These are phyloP conservation scores for Mycena olivaceomarginata DNA, from an alignment of 768 basidiomycete genomes.

Conservation along the genomic window DNA sequence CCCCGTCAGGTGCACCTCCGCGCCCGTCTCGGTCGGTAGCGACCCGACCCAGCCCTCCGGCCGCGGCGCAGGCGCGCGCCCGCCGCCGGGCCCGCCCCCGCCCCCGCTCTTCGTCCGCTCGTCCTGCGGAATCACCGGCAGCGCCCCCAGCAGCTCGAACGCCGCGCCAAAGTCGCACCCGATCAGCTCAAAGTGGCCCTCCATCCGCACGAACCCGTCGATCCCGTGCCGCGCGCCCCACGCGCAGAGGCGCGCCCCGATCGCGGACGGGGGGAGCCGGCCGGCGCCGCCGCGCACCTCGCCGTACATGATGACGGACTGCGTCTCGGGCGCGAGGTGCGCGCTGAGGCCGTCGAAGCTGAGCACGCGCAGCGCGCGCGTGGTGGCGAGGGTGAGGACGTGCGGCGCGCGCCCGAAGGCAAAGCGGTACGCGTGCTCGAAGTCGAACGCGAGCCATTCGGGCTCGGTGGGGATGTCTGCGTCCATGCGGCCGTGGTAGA, in stretches of 20 bases:
- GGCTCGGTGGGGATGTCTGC: slow-evolving; percentile 5
- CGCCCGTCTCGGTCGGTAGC: slow-evolving; percentile 12
- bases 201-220: slow-evolving; percentile 36
- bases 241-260: slow-evolving; percentile 16
- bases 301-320: slow-evolving; percentile 27
- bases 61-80: not conserved
- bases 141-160: slow-evolving; percentile 14
- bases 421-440: slow-evolving; percentile 32
- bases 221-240: slow-evolving; percentile 31
- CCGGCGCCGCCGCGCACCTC: slow-evolving; percentile 4
- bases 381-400: slow-evolving; percentile 25
- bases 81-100: not conserved
- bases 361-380: slow-evolving; percentile 14
- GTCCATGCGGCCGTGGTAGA: slow-evolving; percentile 32
- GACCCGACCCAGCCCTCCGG: slow-evolving; percentile 30
- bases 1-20: slow-evolving; percentile 13
- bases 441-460: slow-evolving; percentile 36
- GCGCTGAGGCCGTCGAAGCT: slow-evolving; percentile 34
- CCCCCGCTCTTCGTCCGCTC: slow-evolving; percentile 8
- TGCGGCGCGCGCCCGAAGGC: slow-evolving; percentile 17
- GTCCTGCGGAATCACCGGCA: slow-evolving; percentile 5
- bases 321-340: slow-evolving; percentile 3
- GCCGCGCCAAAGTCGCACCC: slow-evolving; percentile 23
- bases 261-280: not conserved
- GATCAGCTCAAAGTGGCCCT: slow-evolving; percentile 34